These are phyloP conservation scores for Vitellaria paradoxa DNA, from an alignment of 179 eudicot species.

Conservation along the genomic window DNA sequence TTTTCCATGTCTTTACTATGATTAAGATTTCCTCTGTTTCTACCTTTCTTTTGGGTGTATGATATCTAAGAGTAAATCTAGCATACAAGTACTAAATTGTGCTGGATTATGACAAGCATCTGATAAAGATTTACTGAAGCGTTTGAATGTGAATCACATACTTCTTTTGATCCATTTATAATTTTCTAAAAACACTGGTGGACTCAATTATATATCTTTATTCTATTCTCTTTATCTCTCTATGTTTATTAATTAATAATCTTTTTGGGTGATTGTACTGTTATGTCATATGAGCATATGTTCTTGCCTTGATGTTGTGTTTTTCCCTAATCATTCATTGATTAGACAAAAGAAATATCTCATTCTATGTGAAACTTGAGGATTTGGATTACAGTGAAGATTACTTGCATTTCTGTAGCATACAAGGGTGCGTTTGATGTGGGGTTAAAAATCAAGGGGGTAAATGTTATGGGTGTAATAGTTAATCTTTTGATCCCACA, in stretches of 20 bases:
- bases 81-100: not conserved
- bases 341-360: not conserved
- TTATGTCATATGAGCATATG: conserved; percentile 11
- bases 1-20: not conserved
- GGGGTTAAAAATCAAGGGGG: too few relatives aligned
- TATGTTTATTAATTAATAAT: not conserved
- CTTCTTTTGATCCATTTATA: conserved; percentile 6
- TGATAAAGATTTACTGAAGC: conserved; percentile 16
- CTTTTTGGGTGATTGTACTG: not conserved
- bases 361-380: conserved; percentile 17
- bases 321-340: not conserved
- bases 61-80: not conserved
- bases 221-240: conserved; percentile 12
- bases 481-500: too few relatives aligned
- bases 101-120: conserved; percentile 19
- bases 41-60: not conserved
- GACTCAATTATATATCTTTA: conserved; percentile 19
- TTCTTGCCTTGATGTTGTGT: conserved; percentile 16
- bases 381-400: not conserved
- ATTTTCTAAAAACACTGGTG: conserved; percentile 6
- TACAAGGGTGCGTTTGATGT: too few relatives aligned
- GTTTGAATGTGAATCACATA: conserved; percentile 21
- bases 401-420: not conserved
- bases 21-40: not conserved
- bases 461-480: too few relatives aligned